Percentiles rank a stretch among this genome's conserved stretches.
phyloP scores from a whole-genome alignment of 495 filamentous ascomycete genomes.

The Tricharina praecox region DNA sequence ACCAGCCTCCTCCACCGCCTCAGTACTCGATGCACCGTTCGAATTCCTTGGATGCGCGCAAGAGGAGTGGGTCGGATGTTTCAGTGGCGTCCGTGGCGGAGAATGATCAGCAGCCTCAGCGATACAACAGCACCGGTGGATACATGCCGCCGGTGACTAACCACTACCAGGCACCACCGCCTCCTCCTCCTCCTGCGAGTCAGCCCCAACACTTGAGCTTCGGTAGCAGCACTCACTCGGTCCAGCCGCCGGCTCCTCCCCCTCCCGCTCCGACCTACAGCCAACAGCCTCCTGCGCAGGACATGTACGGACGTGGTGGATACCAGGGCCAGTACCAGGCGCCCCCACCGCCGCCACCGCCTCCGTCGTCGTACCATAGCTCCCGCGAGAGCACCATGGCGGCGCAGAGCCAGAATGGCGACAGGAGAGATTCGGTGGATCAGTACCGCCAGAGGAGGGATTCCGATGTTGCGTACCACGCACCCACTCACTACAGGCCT shows the following conservation, averaged over 20 bases:
- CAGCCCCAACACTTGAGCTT: slow-evolving; percentile 22
- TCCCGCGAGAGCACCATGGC: slow-evolving; percentile 10
- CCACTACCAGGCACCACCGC: slow-evolving; percentile 19
- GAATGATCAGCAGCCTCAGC: slow-evolving; percentile 10
- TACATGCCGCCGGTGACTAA: slow-evolving; percentile 21
- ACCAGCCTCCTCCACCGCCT: slow-evolving; percentile 20
- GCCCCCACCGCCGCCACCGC: neutral
- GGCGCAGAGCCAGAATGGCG: slow-evolving; percentile 11
- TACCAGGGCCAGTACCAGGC: neutral
- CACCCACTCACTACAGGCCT: slow-evolving; percentile 3
- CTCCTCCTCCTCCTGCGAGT: slow-evolving; percentile 15
- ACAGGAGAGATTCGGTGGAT: slow-evolving; percentile 21
- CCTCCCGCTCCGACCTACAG: neutral
- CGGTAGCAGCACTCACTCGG: slow-evolving; percentile 11
- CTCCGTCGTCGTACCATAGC: neutral
- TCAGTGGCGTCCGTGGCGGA: slow-evolving; percentile 15
- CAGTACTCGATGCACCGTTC: slow-evolving; percentile 17
- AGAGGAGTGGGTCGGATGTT: slow-evolving; percentile 26
- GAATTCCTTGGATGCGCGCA: slow-evolving; percentile 14
- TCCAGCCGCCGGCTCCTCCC: neutral
- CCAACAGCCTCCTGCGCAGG: neutral
- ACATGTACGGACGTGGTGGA: neutral
- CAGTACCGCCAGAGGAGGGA: slow-evolving; percentile 21
- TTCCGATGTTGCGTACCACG: slow-evolving; percentile 16
- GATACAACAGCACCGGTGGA: slow-evolving; percentile 14